Conservation (phyloP, 129 eudicot genomes). For the Apium graveolens region DNA sequence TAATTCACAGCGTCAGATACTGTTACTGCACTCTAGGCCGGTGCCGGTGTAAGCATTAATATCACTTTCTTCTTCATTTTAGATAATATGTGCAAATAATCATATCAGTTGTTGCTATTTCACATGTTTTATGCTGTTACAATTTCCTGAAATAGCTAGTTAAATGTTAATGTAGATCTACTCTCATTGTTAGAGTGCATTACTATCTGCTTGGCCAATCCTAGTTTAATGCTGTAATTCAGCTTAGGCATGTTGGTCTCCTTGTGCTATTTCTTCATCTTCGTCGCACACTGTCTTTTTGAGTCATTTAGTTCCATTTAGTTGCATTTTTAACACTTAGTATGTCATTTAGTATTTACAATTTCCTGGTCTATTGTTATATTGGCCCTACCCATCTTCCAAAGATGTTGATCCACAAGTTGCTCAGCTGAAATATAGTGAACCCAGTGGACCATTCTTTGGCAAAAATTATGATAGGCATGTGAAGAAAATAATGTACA, state of each 20-base stretch:
- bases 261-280: not conserved
- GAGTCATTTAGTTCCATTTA: not conserved
- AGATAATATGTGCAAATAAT: not conserved
- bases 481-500: constrained; percentile 23
- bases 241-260: not conserved
- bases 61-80: not conserved
- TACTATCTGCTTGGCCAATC: not conserved
- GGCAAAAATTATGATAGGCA: constrained; percentile 17
- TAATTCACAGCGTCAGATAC: not conserved
- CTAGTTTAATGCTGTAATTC: not conserved
- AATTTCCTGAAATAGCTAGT: not conserved
- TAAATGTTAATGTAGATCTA: not conserved
- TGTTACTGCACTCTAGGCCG: not conserved
- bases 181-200: not conserved
- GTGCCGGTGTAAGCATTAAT: not conserved
- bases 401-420: constrained; percentile 19
- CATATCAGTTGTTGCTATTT: not conserved
- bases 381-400: constrained; percentile 20
- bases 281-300: not conserved
- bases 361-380: constrained; percentile 16
- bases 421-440: constrained; percentile 20
- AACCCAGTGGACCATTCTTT: constrained; percentile 27
- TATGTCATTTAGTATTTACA: no score
- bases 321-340: no score
- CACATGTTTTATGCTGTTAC: not conserved